Conservation (phyloP, 108 stramenopile species). For the Skeletonema potamos region DNA sequence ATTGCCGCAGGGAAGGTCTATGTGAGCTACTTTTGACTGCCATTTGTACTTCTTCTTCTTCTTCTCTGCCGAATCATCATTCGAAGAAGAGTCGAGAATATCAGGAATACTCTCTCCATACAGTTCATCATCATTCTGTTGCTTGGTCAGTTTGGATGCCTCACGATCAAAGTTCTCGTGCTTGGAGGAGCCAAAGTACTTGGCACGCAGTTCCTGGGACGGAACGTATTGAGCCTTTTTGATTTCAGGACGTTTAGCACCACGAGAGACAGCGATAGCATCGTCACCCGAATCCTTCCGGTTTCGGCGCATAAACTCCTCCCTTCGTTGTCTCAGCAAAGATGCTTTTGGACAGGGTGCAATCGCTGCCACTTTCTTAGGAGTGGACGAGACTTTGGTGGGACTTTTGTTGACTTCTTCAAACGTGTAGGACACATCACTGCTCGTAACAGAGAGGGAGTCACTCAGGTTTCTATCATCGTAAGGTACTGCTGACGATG, state of each 20-base stretch:
- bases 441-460: neutral
- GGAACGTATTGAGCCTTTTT: neutral
- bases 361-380: neutral
- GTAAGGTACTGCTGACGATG: neutral
- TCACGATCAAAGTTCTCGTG: neutral
- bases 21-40: slow-evolving; percentile 3
- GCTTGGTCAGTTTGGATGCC: neutral
- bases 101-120: neutral
- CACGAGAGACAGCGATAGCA: neutral
- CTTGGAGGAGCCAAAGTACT: neutral
- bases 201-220: slow-evolving; percentile 2
- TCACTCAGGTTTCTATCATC: slow-evolving; percentile 3
- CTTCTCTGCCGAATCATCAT: slow-evolving; percentile 4
- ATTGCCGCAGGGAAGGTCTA: neutral
- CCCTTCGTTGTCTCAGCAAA: neutral
- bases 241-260: neutral
- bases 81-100: neutral
- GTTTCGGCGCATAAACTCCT: slow-evolving; percentile 7
- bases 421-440: neutral
- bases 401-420: neutral
- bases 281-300: neutral
- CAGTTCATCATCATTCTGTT: neutral
- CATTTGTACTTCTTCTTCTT: slow-evolving; percentile 1
- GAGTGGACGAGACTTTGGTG: neutral
- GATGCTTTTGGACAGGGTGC: neutral